Percentiles rank a stretch among this genome's conserved stretches.
Evolutionary conservation across 2,329 filamentous ascomycete genomes (phyloP).

Genomic region (Madurella mycetomatis): DNA sequence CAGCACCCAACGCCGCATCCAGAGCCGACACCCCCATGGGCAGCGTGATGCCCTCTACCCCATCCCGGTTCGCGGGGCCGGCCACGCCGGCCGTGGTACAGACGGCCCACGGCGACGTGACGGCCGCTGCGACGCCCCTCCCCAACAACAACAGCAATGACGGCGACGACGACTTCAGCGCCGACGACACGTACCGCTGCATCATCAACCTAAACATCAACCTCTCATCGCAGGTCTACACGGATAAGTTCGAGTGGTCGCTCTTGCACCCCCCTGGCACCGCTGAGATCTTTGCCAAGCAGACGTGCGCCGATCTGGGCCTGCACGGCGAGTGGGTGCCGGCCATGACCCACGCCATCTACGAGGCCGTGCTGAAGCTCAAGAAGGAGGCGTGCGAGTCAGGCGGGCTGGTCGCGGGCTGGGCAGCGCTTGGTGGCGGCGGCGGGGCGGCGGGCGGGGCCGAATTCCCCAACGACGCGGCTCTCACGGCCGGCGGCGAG

Average conservation of each 20-base stretch:
- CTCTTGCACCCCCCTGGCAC: conserved; percentile 86
- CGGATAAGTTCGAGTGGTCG: conserved; percentile 98
- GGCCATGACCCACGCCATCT: conserved; percentile 92
- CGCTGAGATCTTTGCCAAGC: conserved; percentile 85
- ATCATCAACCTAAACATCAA: conserved; percentile 90
- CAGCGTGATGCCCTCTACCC: conserved; percentile 48
- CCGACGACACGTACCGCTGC: conserved; percentile 91
- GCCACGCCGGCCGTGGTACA: conserved; percentile 19
- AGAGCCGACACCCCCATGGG: conserved; percentile 55
- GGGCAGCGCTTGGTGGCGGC: conserved; percentile 41
- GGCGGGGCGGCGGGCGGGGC: conserved; percentile 43
- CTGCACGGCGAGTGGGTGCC: conserved; percentile 90
- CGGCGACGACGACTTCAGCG: conserved; percentile 68
- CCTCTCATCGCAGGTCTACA: conserved; percentile 84
- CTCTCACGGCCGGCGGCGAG: conserved; percentile 35
- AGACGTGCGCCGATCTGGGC: conserved; percentile 88
- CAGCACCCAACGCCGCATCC: conserved; percentile 19
- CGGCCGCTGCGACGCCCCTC: conserved; percentile 64
- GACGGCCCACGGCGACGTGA: conserved; percentile 45
- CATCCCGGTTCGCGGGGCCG: conserved; percentile 18
- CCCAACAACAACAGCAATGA: conserved; percentile 20
- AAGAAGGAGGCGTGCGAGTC: conserved; percentile 97
- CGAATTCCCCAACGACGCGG: conserved; percentile 85
- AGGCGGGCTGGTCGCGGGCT: conserved; percentile 74
- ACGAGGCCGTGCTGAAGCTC: conserved; percentile 83